Evolutionary conservation across 2,329 filamentous ascomycete genomes (phyloP), one percentile per base, ranked within the genome.

Genomic region (Paraphoma sp.): DNA sequence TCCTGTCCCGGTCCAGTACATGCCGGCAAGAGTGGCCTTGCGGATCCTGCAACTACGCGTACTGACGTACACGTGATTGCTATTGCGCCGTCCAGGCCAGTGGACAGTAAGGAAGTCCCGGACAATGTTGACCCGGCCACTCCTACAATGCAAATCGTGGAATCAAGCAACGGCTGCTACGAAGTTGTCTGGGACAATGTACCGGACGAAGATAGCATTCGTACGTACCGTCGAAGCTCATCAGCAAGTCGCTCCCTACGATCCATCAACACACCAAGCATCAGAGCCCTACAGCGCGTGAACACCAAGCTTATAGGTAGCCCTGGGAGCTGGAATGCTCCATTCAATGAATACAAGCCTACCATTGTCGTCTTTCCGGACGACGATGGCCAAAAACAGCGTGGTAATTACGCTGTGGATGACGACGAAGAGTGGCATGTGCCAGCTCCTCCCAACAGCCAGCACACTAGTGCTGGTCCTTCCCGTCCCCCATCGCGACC

Each of bases 21-120:
- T 18, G 46, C 36, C 17, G 45, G 44, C 7, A 76, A 70, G 50
- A 63, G 72, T 42, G 60, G 33, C 18, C 54, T 52, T 18, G 74
- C 72, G 17, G 62, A 65, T 31, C 59, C 72, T 18, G 72, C 71
- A 6, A 53, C 69, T 6, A 77, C 74, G 5, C 60, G 66, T 4
- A 72, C 75, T 1, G 73, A 74, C 54, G 72, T 76, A 3, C 74
- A 76, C 51, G 67, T 75, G 17, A 61, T 76, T 31, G 64, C 72
- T 3, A 63, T 70, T 33, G 52, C 70, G 14, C 69, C 70, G 5
- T 60, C 63, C 1, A 59, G 53, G 59, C 50, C 18, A 18, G 18
- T 45, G 2, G 52, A 48, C 1, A 51, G 53, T 6, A 10, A 33
- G 3, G 28, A 46, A 16, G 51, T 57, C 11, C 42, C 62, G 6